A percentile compares a stretch with the other conserved stretches of the same genome.
These are phyloP conservation scores for Boletus tomentosulus DNA, from an alignment of 768 basidiomycete species.

Conservation along the genomic window DNA sequence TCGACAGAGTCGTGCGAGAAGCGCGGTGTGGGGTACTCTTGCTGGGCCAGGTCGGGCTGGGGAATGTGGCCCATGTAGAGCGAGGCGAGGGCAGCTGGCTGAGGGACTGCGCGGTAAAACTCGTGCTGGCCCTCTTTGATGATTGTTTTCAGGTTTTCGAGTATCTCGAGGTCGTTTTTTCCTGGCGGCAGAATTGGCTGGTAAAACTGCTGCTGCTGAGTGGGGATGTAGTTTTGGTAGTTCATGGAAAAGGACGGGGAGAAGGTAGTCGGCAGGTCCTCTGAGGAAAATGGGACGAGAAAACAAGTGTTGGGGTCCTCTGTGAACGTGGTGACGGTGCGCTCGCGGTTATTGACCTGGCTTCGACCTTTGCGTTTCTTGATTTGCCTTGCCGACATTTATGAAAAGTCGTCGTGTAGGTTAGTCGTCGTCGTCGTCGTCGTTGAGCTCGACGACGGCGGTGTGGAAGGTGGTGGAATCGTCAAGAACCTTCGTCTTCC, in stretches of 20 bases:
- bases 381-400: constrained; percentile 58
- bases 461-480: constrained; percentile 25
- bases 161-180: constrained; percentile 64
- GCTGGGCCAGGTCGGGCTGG: constrained; percentile 32
- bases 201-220: constrained; percentile 22
- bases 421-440: neutral
- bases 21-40: constrained; percentile 12
- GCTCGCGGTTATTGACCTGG: constrained; percentile 45
- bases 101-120: constrained; percentile 60
- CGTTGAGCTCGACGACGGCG: neutral
- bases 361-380: constrained; percentile 58
- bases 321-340: constrained; percentile 65
- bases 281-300: constrained; percentile 48
- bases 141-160: constrained; percentile 68
- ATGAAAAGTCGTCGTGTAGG: neutral
- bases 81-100: constrained; percentile 58
- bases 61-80: constrained; percentile 56
- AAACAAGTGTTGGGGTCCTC: constrained; percentile 53
- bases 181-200: constrained; percentile 44
- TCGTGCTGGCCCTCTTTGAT: constrained; percentile 75
- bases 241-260: constrained; percentile 21
- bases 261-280: constrained; percentile 43
- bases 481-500: constrained; percentile 20
- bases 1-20: constrained; percentile 6
- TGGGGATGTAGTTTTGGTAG: constrained; percentile 28